Conservation (phyloP, 148 eudicot genomes). For the Polygonum aviculare region DNA sequence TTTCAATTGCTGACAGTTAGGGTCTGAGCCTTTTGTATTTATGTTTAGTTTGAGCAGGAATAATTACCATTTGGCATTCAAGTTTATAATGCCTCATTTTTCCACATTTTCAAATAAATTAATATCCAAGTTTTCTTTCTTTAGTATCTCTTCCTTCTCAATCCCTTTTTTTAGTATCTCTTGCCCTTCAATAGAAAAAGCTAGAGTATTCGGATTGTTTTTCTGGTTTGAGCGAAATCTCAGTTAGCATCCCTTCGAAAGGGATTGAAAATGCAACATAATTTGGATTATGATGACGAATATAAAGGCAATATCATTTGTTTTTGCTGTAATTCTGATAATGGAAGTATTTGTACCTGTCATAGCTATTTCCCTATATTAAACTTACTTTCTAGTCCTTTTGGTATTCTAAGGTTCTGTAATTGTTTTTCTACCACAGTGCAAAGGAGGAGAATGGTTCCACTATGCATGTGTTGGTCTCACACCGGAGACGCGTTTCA, state of each 20-base stretch:
- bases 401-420: neutral
- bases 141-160: neutral
- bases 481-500: constrained; percentile 88
- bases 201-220: neutral
- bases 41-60: neutral
- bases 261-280: neutral
- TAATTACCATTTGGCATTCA: neutral
- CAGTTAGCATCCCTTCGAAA: neutral
- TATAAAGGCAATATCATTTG: neutral
- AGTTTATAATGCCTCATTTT: neutral
- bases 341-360: neutral
- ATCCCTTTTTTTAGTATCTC: neutral
- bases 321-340: neutral
- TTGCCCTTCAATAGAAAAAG: neutral
- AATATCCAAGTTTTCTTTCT: neutral
- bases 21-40: neutral
- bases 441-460: constrained; percentile 99
- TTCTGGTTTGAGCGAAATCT: neutral
- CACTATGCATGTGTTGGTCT: constrained; percentile 92
- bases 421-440: constrained; percentile 29
- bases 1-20: neutral
- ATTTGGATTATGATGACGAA: neutral
- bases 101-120: neutral
- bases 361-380: neutral
- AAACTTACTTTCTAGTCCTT: neutral